A percentile compares a stretch with the other conserved stretches of the same genome.
phyloP scores from a whole-genome alignment of 768 basidiomycete species.

The Amanita inopinata region DNA sequence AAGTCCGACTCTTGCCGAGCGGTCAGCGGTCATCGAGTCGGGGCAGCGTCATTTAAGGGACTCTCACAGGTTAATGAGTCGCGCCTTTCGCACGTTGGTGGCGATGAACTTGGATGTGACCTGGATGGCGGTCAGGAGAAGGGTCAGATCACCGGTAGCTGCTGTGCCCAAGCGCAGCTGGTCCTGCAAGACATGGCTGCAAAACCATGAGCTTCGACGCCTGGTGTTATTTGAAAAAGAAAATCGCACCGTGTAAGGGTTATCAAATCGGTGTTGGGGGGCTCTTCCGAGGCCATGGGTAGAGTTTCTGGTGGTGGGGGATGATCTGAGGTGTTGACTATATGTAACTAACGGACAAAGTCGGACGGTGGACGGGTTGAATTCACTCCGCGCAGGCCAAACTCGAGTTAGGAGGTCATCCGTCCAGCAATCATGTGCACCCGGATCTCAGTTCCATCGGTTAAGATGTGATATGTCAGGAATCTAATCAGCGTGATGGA shows the following conservation, averaged over 20 bases:
- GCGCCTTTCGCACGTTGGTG: slow-evolving; percentile 93
- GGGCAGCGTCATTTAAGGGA: slow-evolving; percentile 1
- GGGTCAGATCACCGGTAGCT: slow-evolving; percentile 89
- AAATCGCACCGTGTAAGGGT: slow-evolving; percentile 76
- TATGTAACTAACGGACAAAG: slow-evolving; percentile 9
- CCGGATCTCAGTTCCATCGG: no score
- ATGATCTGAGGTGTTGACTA: slow-evolving; percentile 10
- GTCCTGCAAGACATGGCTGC: slow-evolving; percentile 82
- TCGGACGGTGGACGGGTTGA: slow-evolving; percentile 15
- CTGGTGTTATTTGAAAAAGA: no score
- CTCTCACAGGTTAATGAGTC: slow-evolving; percentile 91
- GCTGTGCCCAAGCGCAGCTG: slow-evolving; percentile 73
- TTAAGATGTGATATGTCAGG: no score
- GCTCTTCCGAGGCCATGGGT: slow-evolving; percentile 46
- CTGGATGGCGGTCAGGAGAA: slow-evolving; percentile 93
- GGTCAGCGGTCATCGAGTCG: slow-evolving; percentile 7
- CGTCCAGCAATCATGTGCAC: background rate
- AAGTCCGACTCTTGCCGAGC: slow-evolving; percentile 67
- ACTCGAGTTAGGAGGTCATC: background rate
- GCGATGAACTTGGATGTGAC: slow-evolving; percentile 96
- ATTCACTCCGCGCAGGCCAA: no score
- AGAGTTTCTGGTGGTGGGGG: slow-evolving; percentile 14
- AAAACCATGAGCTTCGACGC: no score
- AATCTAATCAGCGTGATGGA: no score
- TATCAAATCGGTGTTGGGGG: slow-evolving; percentile 79